These are phyloP conservation scores for Aspergillus ellipticus DNA, from an alignment of 495 filamentous ascomycete species.

Conservation along the genomic window DNA sequence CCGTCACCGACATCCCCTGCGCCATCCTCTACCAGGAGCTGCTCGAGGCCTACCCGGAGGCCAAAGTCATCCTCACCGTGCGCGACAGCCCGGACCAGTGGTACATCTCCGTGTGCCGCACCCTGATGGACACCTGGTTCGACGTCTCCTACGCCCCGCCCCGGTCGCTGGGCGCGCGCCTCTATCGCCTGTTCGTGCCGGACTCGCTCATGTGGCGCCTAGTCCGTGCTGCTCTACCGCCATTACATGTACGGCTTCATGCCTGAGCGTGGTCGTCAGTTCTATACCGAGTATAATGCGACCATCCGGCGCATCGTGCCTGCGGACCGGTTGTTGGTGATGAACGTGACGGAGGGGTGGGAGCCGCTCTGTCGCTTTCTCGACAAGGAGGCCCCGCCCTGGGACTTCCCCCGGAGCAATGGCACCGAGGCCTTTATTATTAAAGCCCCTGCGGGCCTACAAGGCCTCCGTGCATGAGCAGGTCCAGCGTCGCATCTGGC, in stretches of 20 bases:
- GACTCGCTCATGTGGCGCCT: neutral
- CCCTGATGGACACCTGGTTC: neutral
- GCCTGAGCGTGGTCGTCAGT: neutral
- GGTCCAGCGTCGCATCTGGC: neutral
- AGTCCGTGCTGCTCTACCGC: neutral
- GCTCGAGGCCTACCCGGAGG: constrained; percentile 28
- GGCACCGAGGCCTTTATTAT: neutral
- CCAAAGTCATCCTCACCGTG: constrained; percentile 52
- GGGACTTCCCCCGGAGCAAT: constrained; percentile 21
- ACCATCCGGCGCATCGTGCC: constrained; percentile 26
- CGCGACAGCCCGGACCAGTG: constrained; percentile 37
- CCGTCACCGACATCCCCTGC: constrained; percentile 52
- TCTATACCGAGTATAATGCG: neutral
- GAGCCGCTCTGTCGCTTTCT: constrained; percentile 47
- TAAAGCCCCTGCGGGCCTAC: neutral
- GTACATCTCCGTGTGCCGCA: neutral
- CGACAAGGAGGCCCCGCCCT: constrained; percentile 37
- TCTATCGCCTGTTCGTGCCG: neutral
- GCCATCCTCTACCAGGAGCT: constrained; percentile 53
- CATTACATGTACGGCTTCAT: neutral
- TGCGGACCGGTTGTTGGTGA: constrained; percentile 42
- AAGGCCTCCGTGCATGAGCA: neutral
- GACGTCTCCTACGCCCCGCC: neutral
- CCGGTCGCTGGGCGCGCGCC: neutral
- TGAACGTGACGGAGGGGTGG: constrained; percentile 47